Conservation (phyloP, 1,284 basidiomycete species). For the Pholiota adiposa region DNA sequence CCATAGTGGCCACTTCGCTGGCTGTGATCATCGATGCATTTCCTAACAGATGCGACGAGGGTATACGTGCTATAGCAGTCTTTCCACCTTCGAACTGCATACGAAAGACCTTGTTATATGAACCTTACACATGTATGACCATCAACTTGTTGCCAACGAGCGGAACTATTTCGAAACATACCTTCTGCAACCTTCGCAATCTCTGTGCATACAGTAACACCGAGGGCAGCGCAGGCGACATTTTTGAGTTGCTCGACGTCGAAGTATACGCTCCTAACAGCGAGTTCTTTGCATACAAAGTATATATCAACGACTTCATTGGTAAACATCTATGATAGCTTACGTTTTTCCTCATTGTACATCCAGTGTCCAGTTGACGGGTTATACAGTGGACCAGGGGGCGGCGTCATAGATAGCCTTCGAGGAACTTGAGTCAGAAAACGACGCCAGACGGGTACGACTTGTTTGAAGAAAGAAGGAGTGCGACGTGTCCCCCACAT, state of each 20-base stretch:
- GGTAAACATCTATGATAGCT: neutral
- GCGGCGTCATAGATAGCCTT: too few species aligned
- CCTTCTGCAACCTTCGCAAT: neutral
- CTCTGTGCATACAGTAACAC: neutral
- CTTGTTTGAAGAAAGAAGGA: too few species aligned
- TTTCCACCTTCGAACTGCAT: neutral
- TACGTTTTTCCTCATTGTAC: neutral
- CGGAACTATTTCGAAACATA: neutral
- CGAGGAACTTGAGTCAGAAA: too few species aligned
- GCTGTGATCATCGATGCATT: neutral
- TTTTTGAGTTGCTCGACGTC: neutral
- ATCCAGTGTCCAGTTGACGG: neutral
- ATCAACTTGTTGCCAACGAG: neutral
- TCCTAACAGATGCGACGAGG: neutral
- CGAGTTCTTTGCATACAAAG: neutral
- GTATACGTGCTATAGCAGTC: neutral
- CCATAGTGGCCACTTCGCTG: conserved; percentile 1
- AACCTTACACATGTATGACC: neutral
- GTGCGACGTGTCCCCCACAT: too few species aligned
- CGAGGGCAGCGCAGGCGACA: neutral
- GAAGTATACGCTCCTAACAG: neutral
- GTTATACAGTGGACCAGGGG: neutral
- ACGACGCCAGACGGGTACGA: too few species aligned
- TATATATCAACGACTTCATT: neutral
- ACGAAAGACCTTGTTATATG: neutral